phyloP scores from a whole-genome alignment of 441 rosid genomes.

The Populus hybrid region DNA sequence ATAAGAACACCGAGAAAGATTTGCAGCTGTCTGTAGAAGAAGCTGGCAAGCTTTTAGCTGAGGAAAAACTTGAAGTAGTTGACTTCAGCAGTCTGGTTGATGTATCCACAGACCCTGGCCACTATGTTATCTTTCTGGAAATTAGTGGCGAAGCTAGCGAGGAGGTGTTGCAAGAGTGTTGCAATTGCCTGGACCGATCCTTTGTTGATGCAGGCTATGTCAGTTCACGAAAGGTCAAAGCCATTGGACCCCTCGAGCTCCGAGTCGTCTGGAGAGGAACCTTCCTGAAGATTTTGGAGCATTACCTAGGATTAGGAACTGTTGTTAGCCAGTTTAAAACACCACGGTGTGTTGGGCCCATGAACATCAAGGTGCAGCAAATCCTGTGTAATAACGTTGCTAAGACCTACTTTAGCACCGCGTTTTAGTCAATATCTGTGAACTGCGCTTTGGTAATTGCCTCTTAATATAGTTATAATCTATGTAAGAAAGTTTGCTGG shows the following conservation, averaged over 20 bases:
- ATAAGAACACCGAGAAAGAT: constrained; percentile 91
- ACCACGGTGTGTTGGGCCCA: constrained; percentile 65
- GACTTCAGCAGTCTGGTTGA: constrained; percentile 84
- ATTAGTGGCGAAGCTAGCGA: constrained; percentile 54
- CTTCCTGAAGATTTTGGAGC: constrained; percentile 63
- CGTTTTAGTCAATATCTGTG: constrained; percentile 26
- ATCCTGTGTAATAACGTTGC: constrained; percentile 56
- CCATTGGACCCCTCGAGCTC: constrained; percentile 89
- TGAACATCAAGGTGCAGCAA: constrained; percentile 49
- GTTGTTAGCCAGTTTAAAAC: constrained; percentile 86
- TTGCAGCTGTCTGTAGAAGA: constrained; percentile 68
- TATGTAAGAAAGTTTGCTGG: no score
- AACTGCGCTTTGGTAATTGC: not conserved
- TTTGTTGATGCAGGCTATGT: constrained; percentile 76
- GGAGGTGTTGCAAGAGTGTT: constrained; percentile 61
- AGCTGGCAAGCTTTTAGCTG: constrained; percentile 57
- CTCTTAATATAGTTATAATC: not conserved
- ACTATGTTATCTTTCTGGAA: constrained; percentile 86
- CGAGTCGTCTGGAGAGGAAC: constrained; percentile 64
- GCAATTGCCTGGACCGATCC: constrained; percentile 66
- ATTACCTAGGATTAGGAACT: constrained; percentile 67
- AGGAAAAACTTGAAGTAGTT: constrained; percentile 66
- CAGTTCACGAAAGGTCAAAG: constrained; percentile 57
- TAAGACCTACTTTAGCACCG: constrained; percentile 59
- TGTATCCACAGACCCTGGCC: constrained; percentile 69